Percentiles rank a stretch among this genome's conserved stretches.
Evolutionary conservation across 1,284 basidiomycete species (phyloP).

Genomic region (Melampsora americana): DNA sequence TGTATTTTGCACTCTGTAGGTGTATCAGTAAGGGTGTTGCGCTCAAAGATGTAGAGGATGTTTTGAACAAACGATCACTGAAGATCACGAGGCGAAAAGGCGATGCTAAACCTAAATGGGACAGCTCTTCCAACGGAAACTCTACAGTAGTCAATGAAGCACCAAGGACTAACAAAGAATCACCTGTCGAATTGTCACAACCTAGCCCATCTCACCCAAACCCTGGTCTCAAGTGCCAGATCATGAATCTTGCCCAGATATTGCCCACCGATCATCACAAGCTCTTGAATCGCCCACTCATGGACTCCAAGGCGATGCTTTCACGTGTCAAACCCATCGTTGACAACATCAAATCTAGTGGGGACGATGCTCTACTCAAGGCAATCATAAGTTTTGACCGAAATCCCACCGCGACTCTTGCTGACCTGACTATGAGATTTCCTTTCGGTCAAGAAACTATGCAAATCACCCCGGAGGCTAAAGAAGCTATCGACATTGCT

Average conservation of each 20-base stretch:
- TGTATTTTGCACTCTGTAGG: conserved; percentile 88
- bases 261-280: neutral
- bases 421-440: neutral
- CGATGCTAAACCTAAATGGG: conserved; percentile 87
- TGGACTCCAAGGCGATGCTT: conserved; percentile 35
- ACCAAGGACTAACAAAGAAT: neutral
- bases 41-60: conserved; percentile 78
- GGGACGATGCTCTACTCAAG: conserved; percentile 60
- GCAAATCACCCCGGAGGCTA: conserved; percentile 56
- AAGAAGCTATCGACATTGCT: conserved; percentile 81
- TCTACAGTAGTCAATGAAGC: neutral
- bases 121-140: conserved; percentile 54
- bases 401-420: neutral
- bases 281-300: conserved; percentile 27
- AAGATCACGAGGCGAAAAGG: conserved; percentile 85
- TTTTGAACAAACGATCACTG: conserved; percentile 78
- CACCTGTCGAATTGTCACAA: neutral
- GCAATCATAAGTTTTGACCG: conserved; percentile 48
- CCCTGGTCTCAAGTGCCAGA: conserved; percentile 22
- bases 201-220: neutral
- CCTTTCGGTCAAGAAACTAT: conserved; percentile 2
- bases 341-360: conserved; percentile 50
- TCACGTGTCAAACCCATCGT: conserved; percentile 56
- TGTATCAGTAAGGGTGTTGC: conserved; percentile 81
- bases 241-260: conserved; percentile 44